Evolutionary conservation across 805 yeast genomes (phyloP).

Genomic region (Wickerhamiella vanderwaltii): DNA sequence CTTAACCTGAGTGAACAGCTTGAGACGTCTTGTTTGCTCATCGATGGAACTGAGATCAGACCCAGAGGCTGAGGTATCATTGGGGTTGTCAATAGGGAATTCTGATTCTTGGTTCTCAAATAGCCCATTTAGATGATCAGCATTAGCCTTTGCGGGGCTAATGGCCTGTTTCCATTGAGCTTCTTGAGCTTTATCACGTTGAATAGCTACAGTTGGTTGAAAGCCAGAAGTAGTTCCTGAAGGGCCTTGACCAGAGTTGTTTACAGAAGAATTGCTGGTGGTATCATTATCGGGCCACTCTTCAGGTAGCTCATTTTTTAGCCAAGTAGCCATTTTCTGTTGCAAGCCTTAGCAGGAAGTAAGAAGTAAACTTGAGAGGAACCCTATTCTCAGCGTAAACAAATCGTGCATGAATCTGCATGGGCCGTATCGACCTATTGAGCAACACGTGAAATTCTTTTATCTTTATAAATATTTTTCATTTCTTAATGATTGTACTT

Average conservation of each 20-base stretch:
- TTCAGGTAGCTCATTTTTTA: constrained; percentile 11
- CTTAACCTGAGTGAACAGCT: constrained; percentile 19
- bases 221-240: neutral
- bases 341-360: neutral
- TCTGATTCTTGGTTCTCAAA: constrained; percentile 1
- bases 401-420: neutral
- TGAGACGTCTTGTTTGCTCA: constrained; percentile 16
- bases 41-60: constrained; percentile 4
- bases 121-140: constrained; percentile 4
- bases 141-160: neutral
- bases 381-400: neutral
- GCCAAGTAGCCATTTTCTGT: constrained; percentile 11
- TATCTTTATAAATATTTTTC: no score
- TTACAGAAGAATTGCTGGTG: neutral
- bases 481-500: no score
- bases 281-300: constrained; percentile 11
- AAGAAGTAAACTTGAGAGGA: neutral
- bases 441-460: no score
- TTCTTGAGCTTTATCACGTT: constrained; percentile 2
- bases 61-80: constrained; percentile 1
- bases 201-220: constrained; percentile 3
- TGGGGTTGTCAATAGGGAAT: neutral
- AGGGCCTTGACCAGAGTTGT: neutral
- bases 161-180: constrained; percentile 8
- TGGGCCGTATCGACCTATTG: no score